Percentiles rank a stretch among this genome's conserved stretches.
Conservation (phyloP, 352 stramenopile genomes). For the Pythium biforme region DNA sequence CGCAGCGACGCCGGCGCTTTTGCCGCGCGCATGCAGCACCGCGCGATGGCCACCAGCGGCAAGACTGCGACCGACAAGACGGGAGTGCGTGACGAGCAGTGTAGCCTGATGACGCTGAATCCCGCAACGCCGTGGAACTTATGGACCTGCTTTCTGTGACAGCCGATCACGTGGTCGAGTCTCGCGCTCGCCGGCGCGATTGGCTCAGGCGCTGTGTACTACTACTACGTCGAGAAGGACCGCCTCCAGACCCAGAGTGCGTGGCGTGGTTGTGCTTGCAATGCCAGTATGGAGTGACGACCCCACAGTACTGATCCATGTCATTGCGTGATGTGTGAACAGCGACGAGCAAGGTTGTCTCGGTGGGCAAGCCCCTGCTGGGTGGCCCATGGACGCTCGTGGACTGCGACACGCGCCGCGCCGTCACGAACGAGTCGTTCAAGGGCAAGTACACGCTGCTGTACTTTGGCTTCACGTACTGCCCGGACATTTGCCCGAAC, state of each 20-base stretch:
- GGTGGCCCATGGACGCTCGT: constrained; percentile 93
- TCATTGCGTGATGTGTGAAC: background rate
- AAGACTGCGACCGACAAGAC: constrained; percentile 52
- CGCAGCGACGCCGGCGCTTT: background rate
- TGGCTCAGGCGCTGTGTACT: constrained; percentile 75
- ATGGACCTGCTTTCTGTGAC: background rate
- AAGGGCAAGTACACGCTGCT: constrained; percentile 95
- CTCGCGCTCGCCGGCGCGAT: constrained; percentile 71
- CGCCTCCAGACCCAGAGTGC: constrained; percentile 80
- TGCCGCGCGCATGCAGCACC: constrained; percentile 12
- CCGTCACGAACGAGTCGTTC: constrained; percentile 91
- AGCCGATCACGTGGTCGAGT: constrained; percentile 87
- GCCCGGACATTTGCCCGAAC: constrained; percentile 99
- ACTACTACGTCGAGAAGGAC: constrained; percentile 91
- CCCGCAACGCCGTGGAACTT: no score
- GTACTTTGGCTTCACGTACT: constrained; percentile 99
- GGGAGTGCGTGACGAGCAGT: constrained; percentile 36
- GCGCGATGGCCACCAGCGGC: constrained; percentile 43
- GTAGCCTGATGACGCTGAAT: no score
- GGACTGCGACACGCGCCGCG: constrained; percentile 80
- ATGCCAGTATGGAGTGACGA: background rate
- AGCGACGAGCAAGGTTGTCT: constrained; percentile 87
- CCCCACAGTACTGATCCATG: background rate
- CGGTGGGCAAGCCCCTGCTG: constrained; percentile 89
- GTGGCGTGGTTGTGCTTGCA: constrained; percentile 9